A percentile compares a stretch with the other conserved stretches of the same genome.
These are phyloP conservation scores for Paraconiothyrium brasiliense DNA, from an alignment of 2,329 filamentous ascomycete genomes.

Conservation along the genomic window DNA sequence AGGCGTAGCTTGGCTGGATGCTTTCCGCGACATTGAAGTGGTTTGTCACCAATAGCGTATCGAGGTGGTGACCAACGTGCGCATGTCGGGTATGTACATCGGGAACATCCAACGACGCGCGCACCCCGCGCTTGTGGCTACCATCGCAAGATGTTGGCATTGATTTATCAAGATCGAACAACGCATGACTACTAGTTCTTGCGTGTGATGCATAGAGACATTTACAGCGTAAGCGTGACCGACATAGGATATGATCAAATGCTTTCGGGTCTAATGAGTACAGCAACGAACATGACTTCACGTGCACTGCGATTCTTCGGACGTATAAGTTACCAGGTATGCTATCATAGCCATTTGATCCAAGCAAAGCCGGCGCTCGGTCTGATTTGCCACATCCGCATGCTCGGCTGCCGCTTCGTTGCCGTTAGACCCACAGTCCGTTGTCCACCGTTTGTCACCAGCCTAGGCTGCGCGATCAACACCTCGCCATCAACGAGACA, in stretches of 20 bases:
- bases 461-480: background rate
- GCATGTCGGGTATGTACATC: conserved; percentile 12
- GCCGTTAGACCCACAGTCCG: background rate
- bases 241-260: too few species aligned
- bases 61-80: background rate
- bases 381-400: background rate
- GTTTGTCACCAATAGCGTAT: background rate
- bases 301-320: background rate
- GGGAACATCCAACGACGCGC: background rate
- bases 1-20: background rate
- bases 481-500: background rate
- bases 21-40: background rate
- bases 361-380: background rate
- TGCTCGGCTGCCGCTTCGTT: background rate
- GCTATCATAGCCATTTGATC: background rate
- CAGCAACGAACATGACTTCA: background rate
- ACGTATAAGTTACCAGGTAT: background rate
- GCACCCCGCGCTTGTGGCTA: too few species aligned
- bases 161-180: too few species aligned
- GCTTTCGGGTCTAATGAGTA: background rate
- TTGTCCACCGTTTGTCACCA: background rate
- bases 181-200: too few species aligned
- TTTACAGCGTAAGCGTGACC: too few species aligned
- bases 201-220: too few species aligned
- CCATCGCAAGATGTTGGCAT: too few species aligned